A percentile compares a stretch with the other conserved stretches of the same genome.
These are phyloP conservation scores for Geotrichum carabidarum DNA, from an alignment of 1,139 yeast genomes.

Conservation along the genomic window DNA sequence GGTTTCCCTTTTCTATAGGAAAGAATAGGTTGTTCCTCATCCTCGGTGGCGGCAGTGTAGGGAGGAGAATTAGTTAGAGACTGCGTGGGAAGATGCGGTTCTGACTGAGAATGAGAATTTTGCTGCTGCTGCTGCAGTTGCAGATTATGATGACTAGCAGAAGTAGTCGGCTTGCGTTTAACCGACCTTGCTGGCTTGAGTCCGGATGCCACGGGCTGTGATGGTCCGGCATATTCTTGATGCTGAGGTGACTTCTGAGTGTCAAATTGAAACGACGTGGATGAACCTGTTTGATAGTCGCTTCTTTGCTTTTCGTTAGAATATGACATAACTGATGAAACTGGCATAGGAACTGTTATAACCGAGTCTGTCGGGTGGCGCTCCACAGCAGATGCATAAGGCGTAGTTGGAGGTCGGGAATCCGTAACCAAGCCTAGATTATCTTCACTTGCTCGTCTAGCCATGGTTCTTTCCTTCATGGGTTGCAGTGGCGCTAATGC, in stretches of 20 bases:
- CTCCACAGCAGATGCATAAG: background rate
- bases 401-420: background rate
- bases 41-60: background rate
- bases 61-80: background rate
- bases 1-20: constrained; percentile 9
- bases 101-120: background rate
- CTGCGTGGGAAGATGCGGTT: background rate
- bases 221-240: background rate
- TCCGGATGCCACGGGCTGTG: background rate
- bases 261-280: background rate
- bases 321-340: constrained; percentile 1
- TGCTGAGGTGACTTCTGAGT: background rate
- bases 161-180: background rate
- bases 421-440: background rate
- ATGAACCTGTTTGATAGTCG: no score
- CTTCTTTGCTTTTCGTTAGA: background rate
- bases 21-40: background rate
- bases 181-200: background rate
- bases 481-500: constrained; percentile 9
- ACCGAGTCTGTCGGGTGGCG: background rate
- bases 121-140: background rate
- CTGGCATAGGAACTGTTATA: constrained; percentile 11
- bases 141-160: background rate
- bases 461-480: constrained; percentile 5
- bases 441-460: constrained; percentile 6